A percentile compares a stretch with the other conserved stretches of the same genome.
phyloP scores from a whole-genome alignment of 305 asterid species.

The Fraxinus baroniana region DNA sequence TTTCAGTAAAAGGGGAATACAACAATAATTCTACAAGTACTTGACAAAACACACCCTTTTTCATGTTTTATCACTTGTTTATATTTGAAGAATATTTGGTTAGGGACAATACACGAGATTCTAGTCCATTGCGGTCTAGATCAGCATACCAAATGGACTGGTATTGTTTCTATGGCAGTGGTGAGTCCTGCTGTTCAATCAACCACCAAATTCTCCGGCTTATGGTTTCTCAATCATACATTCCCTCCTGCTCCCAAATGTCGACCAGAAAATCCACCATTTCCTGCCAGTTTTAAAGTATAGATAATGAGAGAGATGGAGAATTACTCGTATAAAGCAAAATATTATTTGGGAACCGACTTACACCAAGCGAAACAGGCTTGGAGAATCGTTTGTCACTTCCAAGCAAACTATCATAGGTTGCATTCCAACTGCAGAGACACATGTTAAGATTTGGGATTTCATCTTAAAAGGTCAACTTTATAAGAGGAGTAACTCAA shows the following conservation, averaged over 20 bases:
- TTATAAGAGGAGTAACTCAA: too few species aligned
- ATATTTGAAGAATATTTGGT: neutral
- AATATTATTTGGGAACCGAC: conserved; percentile 15
- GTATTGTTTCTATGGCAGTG: neutral
- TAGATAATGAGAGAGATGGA: neutral
- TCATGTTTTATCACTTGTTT: neutral
- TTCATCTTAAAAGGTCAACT: too few species aligned
- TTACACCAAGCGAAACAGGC: conserved; percentile 64
- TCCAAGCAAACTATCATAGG: conserved; percentile 55
- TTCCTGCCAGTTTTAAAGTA: conserved; percentile 47
- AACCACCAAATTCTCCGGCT: neutral
- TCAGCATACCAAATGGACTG: neutral
- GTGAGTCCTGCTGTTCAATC: neutral
- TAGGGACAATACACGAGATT: neutral
- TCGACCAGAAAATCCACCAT: conserved; percentile 67
- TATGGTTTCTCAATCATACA: conserved; percentile 46
- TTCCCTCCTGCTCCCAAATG: conserved; percentile 69
- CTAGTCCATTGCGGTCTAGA: neutral
- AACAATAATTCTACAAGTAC: neutral
- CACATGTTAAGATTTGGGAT: too few species aligned
- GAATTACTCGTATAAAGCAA: neutral
- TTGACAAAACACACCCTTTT: neutral
- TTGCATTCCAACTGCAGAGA: conserved; percentile 63
- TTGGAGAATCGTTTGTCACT: conserved; percentile 51
- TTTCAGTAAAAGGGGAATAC: neutral